Evolutionary conservation across 345 rosid genomes (phyloP).

Genomic region (Moringa oleifera): DNA sequence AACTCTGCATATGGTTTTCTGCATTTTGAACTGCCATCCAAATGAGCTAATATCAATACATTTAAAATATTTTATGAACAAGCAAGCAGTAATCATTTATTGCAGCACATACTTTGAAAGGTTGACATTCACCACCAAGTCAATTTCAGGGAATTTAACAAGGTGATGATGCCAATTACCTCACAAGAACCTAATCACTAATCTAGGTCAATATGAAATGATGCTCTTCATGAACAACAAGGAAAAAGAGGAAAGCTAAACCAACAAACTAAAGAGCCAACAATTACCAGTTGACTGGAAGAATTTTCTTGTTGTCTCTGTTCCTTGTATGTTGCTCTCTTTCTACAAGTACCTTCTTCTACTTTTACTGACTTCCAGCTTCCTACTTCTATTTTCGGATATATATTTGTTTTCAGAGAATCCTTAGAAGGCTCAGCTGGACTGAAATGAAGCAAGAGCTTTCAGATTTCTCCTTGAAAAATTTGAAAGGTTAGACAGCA

Average conservation of each 20-base stretch:
- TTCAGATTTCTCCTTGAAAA: conserved; percentile 1
- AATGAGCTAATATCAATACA: not conserved
- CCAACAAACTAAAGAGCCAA: not conserved
- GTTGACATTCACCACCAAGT: not conserved
- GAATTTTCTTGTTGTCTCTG: conserved; percentile 28
- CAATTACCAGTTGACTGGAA: conserved; percentile 34
- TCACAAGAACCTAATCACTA: conserved; percentile 4
- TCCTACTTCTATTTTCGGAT: conserved; percentile 45
- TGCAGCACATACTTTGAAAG: conserved; percentile 5
- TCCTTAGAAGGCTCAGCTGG: conserved; percentile 26
- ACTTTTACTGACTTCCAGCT: conserved; percentile 60
- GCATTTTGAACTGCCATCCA: conserved; percentile 22
- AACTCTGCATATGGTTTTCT: conserved; percentile 38
- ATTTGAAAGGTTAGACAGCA: not conserved
- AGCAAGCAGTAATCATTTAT: not conserved
- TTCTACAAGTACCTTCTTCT: conserved; percentile 18
- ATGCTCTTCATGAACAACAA: not conserved
- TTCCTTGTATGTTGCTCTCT: conserved; percentile 17
- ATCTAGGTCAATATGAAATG: conserved; percentile 5
- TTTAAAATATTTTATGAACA: too few species aligned
- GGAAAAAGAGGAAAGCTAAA: not conserved
- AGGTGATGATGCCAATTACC: not conserved
- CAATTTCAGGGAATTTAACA: conserved; percentile 1
- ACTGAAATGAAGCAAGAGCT: conserved; percentile 31
- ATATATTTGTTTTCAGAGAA: conserved; percentile 18